Evolutionary conservation across 106 monocot genomes (phyloP).

Genomic region (Agapanthus africanus): DNA sequence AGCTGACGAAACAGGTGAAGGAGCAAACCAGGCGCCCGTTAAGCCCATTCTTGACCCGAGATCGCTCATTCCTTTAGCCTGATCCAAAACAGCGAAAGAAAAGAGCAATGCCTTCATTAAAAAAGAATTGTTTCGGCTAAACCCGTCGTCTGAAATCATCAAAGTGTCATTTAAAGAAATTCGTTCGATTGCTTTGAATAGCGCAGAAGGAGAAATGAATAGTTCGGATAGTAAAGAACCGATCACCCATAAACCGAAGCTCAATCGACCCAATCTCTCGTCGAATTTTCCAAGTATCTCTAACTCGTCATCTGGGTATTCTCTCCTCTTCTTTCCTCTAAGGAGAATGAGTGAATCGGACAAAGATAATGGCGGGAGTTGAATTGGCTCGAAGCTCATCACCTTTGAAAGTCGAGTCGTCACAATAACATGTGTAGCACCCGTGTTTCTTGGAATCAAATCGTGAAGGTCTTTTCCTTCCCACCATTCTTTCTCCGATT

Average conservation of each 20-base stretch:
- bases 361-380: slow-evolving; percentile 45
- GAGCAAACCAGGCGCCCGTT: slow-evolving; percentile 55
- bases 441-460: slow-evolving; percentile 83
- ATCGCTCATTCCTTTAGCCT: slow-evolving; percentile 22
- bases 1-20: slow-evolving; percentile 45
- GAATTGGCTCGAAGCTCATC: slow-evolving; percentile 70
- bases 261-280: slow-evolving; percentile 46
- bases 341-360: slow-evolving; percentile 53
- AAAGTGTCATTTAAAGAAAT: slow-evolving; percentile 30
- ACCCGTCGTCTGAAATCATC: slow-evolving; percentile 29
- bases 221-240: slow-evolving; percentile 65
- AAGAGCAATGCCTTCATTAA: slow-evolving; percentile 45
- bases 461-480: slow-evolving; percentile 93
- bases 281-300: slow-evolving; percentile 44
- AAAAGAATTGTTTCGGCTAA: slow-evolving; percentile 29
- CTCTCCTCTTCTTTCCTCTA: slow-evolving; percentile 61
- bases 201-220: slow-evolving; percentile 40
- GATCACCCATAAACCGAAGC: slow-evolving; percentile 52
- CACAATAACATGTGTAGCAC: slow-evolving; percentile 73
- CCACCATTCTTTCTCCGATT: slow-evolving; percentile 89
- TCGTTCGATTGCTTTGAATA: slow-evolving; percentile 49
- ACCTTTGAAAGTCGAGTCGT: slow-evolving; percentile 64
- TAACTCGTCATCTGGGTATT: slow-evolving; percentile 38
- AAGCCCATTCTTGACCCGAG: slow-evolving; percentile 42
- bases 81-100: slow-evolving; percentile 40